Conservation (phyloP, 2,329 filamentous ascomycete species). For the Neoascochyta sp. region DNA sequence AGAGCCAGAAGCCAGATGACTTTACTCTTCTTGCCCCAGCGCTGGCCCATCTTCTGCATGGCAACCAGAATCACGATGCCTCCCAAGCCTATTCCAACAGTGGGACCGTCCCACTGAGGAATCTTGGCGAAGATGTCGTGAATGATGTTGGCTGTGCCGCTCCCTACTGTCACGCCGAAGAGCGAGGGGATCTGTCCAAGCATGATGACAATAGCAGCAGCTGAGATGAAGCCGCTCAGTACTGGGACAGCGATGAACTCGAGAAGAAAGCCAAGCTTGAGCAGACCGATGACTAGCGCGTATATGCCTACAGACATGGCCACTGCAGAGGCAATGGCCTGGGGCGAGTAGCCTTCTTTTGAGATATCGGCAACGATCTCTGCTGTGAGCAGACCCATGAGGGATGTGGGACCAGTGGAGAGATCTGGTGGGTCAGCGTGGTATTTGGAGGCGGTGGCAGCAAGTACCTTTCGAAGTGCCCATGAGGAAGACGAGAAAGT, state of each 20-base stretch:
- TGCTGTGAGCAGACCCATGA: constrained; percentile 61
- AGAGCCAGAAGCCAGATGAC: constrained; percentile 57
- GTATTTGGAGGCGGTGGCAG: not conserved
- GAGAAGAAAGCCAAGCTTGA: constrained; percentile 62
- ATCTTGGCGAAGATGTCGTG: constrained; percentile 57
- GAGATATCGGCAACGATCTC: constrained; percentile 56
- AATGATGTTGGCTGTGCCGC: constrained; percentile 55
- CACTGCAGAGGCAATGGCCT: constrained; percentile 58
- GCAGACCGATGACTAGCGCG: constrained; percentile 55
- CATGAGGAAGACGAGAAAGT: constrained; percentile 97
- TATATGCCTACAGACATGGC: constrained; percentile 63
- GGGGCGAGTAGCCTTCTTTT: constrained; percentile 50
- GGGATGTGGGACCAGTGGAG: constrained; percentile 61
- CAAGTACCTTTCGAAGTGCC: constrained; percentile 54
- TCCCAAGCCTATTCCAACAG: constrained; percentile 57
- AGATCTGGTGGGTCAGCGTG: constrained; percentile 55
- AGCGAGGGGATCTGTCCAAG: constrained; percentile 62
- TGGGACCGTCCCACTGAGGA: constrained; percentile 55
- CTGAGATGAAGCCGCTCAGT: constrained; percentile 63
- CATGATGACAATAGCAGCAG: constrained; percentile 62
- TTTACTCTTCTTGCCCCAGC: constrained; percentile 57
- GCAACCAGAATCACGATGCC: constrained; percentile 55
- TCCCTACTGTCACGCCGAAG: constrained; percentile 53
- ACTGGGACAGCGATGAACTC: constrained; percentile 65
- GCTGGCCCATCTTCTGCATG: constrained; percentile 57